Evolutionary conservation across 2,329 filamentous ascomycete genomes (phyloP).

Genomic region (Penicillium frequentans): DNA sequence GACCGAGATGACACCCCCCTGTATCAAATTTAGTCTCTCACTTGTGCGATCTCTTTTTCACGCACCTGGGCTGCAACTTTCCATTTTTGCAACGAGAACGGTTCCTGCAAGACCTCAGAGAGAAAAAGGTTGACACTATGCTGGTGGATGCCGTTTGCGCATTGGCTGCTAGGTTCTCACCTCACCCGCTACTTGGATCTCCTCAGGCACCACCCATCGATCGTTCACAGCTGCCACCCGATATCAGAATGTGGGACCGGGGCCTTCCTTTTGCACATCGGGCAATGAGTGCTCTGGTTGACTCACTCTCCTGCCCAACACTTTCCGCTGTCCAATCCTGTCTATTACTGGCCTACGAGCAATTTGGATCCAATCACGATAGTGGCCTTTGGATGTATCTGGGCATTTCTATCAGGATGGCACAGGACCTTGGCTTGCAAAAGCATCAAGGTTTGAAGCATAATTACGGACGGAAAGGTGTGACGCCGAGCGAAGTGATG

Average conservation of each 20-base stretch:
- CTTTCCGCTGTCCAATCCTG: constrained; percentile 83
- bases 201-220: constrained; percentile 54
- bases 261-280: constrained; percentile 77
- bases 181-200: constrained; percentile 53
- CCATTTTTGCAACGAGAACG: constrained; percentile 74
- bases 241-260: constrained; percentile 60
- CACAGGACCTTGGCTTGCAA: constrained; percentile 75
- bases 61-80: constrained; percentile 80
- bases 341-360: constrained; percentile 80
- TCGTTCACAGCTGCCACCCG: constrained; percentile 29
- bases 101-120: constrained; percentile 73
- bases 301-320: constrained; percentile 79
- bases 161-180: constrained; percentile 76
- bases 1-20: constrained; percentile 68
- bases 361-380: constrained; percentile 84
- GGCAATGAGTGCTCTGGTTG: constrained; percentile 78
- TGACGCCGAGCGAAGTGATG: constrained; percentile 58
- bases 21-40: constrained; percentile 74
- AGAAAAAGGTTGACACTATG: constrained; percentile 80
- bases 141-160: constrained; percentile 85
- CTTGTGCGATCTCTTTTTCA: constrained; percentile 78
- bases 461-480: constrained; percentile 54
- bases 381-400: constrained; percentile 94
- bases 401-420: constrained; percentile 81
- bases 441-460: constrained; percentile 72